Percentiles rank a stretch among this genome's conserved stretches.
phyloP scores from a whole-genome alignment of 2,329 filamentous ascomycete genomes.

The Colletotrichum spinosum region DNA sequence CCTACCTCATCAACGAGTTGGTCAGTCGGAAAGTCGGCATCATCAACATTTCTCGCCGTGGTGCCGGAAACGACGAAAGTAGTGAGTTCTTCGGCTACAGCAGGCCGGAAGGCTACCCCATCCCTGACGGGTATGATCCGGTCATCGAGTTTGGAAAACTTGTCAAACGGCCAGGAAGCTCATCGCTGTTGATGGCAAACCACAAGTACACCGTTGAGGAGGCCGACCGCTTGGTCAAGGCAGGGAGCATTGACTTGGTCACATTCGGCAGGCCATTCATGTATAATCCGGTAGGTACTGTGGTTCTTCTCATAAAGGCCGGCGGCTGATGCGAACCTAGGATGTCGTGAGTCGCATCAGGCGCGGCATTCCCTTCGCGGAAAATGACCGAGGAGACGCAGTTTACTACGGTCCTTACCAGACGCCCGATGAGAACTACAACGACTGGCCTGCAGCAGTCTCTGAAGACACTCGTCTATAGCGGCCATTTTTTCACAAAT shows the following conservation, averaged over 20 bases:
- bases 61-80: conserved; percentile 3
- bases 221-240: conserved; percentile 1
- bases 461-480: too few relatives aligned
- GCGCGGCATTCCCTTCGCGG: not conserved
- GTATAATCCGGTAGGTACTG: conserved; percentile 23
- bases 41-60: conserved; percentile 52
- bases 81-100: not conserved
- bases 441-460: conserved; percentile 2
- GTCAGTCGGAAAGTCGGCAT: conserved; percentile 60
- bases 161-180: conserved; percentile 15
- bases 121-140: conserved; percentile 16
- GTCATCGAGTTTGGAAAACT: conserved; percentile 20
- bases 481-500: too few relatives aligned
- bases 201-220: conserved; percentile 30
- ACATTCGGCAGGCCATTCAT: conserved; percentile 26
- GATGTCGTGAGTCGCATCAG: conserved; percentile 10
- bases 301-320: not conserved
- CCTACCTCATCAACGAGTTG: conserved; percentile 57
- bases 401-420: conserved; percentile 12
- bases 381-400: not conserved
- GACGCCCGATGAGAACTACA: conserved; percentile 3
- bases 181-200: conserved; percentile 14
- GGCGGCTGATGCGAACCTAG: not conserved
- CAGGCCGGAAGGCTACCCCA: not conserved
- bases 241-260: conserved; percentile 24